Conservation (phyloP, 768 basidiomycete genomes). For the Gyrodon lividus region DNA sequence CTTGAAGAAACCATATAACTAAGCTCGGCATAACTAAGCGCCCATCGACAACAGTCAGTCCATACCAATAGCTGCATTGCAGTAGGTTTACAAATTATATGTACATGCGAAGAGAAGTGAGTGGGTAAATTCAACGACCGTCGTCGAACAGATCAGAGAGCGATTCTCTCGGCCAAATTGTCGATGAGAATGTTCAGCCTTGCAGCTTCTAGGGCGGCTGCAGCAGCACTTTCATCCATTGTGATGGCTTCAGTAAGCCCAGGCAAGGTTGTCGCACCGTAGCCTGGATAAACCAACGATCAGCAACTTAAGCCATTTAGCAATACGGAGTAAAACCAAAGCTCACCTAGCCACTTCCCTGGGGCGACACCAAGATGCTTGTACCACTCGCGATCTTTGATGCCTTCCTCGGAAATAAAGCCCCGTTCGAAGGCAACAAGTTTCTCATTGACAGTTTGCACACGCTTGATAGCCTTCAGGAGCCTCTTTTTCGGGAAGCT, state of each 20-base stretch:
- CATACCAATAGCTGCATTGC: no score
- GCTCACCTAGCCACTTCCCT: slow-evolving; percentile 75
- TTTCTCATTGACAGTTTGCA: slow-evolving; percentile 59
- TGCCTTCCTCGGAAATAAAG: slow-evolving; percentile 74
- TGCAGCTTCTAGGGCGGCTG: slow-evolving; percentile 62
- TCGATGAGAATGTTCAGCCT: slow-evolving; percentile 56
- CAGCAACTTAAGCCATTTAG: background rate
- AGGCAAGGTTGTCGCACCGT: slow-evolving; percentile 80
- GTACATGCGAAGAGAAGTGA: background rate
- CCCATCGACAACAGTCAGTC: background rate
- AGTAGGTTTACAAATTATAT: background rate
- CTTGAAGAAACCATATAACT: no score
- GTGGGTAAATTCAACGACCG: background rate
- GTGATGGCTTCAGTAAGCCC: slow-evolving; percentile 76
- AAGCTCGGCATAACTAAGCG: no score
- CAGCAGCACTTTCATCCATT: slow-evolving; percentile 60
- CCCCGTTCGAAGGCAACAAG: slow-evolving; percentile 69
- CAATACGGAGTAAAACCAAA: background rate
- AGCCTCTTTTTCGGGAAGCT: slow-evolving; percentile 43
- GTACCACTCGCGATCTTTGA: slow-evolving; percentile 82
- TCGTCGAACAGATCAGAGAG: slow-evolving; percentile 9
- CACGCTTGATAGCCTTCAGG: slow-evolving; percentile 56
- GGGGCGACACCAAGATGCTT: slow-evolving; percentile 80
- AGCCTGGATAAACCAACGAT: slow-evolving; percentile 42
- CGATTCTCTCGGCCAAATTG: slow-evolving; percentile 40